These are phyloP conservation scores for Sequoiadendron giganteum DNA, from an alignment of 75 land plant genomes.

Conservation along the genomic window DNA sequence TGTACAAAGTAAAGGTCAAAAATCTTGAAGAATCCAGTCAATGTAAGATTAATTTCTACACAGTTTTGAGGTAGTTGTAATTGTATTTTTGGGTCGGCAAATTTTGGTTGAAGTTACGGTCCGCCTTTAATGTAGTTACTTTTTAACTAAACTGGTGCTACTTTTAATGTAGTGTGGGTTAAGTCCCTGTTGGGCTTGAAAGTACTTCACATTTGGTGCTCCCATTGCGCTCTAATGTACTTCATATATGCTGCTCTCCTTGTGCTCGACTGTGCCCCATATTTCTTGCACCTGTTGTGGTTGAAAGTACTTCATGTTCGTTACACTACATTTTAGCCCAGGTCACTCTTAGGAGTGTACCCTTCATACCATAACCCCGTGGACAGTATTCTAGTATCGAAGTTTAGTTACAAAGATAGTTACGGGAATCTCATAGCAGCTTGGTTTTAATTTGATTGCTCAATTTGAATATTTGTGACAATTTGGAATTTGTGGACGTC, in stretches of 20 bases:
- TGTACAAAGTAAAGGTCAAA: constrained; percentile 76
- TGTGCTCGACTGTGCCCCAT: no score
- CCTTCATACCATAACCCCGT: background rate
- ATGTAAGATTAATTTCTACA: constrained; percentile 29
- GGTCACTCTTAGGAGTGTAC: background rate
- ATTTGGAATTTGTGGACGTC: background rate
- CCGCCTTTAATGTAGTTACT: background rate
- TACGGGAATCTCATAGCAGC: background rate
- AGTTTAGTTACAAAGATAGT: background rate
- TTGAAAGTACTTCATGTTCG: background rate
- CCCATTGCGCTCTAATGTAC: no score
- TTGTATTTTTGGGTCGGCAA: background rate
- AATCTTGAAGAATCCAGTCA: constrained; percentile 65
- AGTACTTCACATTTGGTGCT: no score
- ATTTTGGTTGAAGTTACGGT: background rate
- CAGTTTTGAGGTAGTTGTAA: background rate
- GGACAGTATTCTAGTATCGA: background rate
- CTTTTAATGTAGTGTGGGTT: no score
- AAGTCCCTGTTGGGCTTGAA: no score
- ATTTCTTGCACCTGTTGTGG: background rate
- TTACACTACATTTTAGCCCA: background rate
- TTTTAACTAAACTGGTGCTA: background rate
- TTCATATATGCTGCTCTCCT: no score
- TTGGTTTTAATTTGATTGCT: background rate
- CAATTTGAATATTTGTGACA: background rate